phyloP scores from a whole-genome alignment of 2,329 filamentous ascomycete genomes.

The Fusarium tjaetaba region DNA sequence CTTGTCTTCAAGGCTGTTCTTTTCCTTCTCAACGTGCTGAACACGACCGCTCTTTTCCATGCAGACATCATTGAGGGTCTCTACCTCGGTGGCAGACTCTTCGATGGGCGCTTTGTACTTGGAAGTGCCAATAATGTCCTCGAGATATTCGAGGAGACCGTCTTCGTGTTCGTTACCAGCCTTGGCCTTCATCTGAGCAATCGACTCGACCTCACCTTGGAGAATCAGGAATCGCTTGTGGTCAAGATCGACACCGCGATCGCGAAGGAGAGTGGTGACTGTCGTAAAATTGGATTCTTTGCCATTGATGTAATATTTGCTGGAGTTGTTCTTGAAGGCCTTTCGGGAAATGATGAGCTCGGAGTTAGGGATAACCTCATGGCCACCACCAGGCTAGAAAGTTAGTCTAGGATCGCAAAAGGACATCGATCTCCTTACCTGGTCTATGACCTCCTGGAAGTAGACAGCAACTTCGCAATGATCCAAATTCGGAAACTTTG shows the following conservation, averaged over 20 bases:
- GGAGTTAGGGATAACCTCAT: constrained; percentile 83
- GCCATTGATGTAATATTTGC: constrained; percentile 97
- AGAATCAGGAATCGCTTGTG: constrained; percentile 98
- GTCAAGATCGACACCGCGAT: constrained; percentile 91
- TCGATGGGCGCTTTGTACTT: constrained; percentile 99
- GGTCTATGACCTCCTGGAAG: constrained; percentile 94
- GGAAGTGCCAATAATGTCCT: constrained; percentile 98
- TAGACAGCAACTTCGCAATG: constrained; percentile 96
- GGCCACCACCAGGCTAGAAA: constrained; percentile 72
- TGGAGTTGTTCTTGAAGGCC: constrained; percentile 97
- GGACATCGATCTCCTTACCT: constrained; percentile 55
- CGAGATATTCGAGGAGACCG: constrained; percentile 92
- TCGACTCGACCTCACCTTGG: constrained; percentile 97
- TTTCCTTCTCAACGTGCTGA: constrained; percentile 98
- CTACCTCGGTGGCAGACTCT: constrained; percentile 88
- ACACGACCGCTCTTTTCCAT: constrained; percentile 95
- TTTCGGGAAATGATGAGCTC: constrained; percentile 87
- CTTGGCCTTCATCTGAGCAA: constrained; percentile 99
- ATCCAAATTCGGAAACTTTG: constrained; percentile 83
- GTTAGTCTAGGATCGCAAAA: constrained; percentile 41
- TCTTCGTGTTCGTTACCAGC: constrained; percentile 95
- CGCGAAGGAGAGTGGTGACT: constrained; percentile 87
- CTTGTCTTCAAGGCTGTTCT: constrained; percentile 90
- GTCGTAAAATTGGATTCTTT: constrained; percentile 91
- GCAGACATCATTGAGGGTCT: constrained; percentile 92